Base-by-base conservation (phyloP, 345 rosid genomes). In the Durio zibethinus region DNA sequence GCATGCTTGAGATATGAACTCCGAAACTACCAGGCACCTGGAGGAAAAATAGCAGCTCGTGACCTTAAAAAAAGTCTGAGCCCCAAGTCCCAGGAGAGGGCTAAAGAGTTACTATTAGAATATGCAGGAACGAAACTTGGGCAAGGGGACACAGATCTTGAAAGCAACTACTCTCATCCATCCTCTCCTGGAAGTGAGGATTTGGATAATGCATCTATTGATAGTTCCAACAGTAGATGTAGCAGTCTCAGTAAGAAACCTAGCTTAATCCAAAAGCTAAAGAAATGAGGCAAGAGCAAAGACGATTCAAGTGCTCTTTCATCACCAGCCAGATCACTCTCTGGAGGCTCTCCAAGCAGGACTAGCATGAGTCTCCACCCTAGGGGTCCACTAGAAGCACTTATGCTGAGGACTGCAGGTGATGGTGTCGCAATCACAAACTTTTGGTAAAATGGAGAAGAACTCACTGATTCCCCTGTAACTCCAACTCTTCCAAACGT, bases 1-100 rank as follows among this genome's bases (percentile, higher is more conserved):
- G 99, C 99, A 1, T 96, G 99, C 90, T 83, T 96, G 80, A 87
- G 99, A 70, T 96, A 82, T 76, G 99, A 96, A 87, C 90, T 96
- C 78, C 88, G 99, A 67, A 92, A 96, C 78, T 91, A 90, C 86
- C 94, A 92, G 74, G 84, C 97, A 50, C 97, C 98, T 50, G 86
- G 91, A 33, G 98, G 98, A 74, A 92, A 92, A 84, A 40, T 82
- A 65, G 92, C 98, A 1, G 99, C 98, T 38, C 98, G 98, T 75
- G 98, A 93, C 84, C 94, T 96, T 31, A 96, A 85, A 89, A 92
- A 90, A 88, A 90, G 79, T 72, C 85, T 91, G 60, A 93, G 97
- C 83, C 94, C 97, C 84, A 93, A 85, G 80, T 96, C 99, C 5
- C 98, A 89, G 79, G 94, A 90, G 31, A 92, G 69, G 83, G 97